These are phyloP conservation scores for Solanum bulbocastanum DNA, from an alignment of 257 asterid genomes.

Conservation along the genomic window DNA sequence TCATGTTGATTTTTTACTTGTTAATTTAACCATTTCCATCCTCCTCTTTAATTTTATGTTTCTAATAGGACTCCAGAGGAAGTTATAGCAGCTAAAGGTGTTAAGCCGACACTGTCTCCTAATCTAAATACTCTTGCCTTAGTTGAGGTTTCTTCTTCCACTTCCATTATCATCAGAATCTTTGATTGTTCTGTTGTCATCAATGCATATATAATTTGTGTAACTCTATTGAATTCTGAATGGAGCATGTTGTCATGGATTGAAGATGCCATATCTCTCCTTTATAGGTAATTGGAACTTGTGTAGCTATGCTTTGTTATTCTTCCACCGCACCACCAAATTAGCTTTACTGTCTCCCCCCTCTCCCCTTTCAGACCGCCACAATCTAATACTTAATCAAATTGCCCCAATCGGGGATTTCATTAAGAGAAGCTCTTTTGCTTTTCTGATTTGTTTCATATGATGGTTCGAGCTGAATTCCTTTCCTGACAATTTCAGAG, in stretches of 20 bases:
- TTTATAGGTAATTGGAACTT: background rate
- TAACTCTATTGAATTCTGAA: background rate
- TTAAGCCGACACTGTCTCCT: constrained; percentile 94
- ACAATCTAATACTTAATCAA: background rate
- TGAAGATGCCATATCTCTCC: background rate
- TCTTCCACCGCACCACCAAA: background rate
- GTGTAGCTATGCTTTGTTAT: background rate
- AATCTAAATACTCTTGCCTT: constrained; percentile 87
- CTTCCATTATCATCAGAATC: constrained; percentile 12
- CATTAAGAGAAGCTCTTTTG: background rate
- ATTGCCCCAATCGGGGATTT: background rate
- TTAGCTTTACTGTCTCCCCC: background rate
- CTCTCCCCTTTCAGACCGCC: background rate
- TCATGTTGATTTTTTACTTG: background rate
- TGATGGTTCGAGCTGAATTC: background rate
- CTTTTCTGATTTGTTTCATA: background rate
- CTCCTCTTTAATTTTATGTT: constrained; percentile 3
- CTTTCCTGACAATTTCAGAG: background rate
- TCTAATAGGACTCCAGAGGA: constrained; percentile 87
- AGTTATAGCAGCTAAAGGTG: constrained; percentile 95
- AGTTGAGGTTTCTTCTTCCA: constrained; percentile 58
- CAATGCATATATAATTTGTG: background rate
- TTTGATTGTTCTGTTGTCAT: background rate
- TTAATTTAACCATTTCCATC: background rate
- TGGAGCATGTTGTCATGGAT: background rate